Evolutionary conservation across 805 yeast genomes (phyloP), one percentile per base, ranked within the genome.

Genomic region (Metschnikowia kofuensis): DNA sequence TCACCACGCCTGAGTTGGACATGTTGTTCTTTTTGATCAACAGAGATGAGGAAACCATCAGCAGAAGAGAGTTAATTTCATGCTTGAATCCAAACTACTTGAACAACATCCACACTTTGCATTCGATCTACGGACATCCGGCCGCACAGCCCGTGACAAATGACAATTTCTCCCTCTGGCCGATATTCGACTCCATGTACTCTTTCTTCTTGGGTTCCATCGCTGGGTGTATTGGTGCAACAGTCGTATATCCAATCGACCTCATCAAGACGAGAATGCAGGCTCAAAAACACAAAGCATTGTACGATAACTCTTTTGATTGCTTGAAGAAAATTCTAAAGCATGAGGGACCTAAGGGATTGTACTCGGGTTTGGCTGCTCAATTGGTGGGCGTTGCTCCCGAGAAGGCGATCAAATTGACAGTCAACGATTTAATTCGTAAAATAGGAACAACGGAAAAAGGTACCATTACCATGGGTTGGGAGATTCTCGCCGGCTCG

Each of bases 191-290:
- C 63, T 88, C 96, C 8, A 77, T 85, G 48, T 89, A 91, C 69
- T 89, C 95, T 50, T 92, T 92, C 68, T 72, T 87, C 30, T 74
- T 92, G 50, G 99, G 99, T 14, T 89, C 97, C 4, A 78, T 91
- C 44, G 98, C 99, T 31, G 99, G 99, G 50, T 94, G 97, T 59
- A 83, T 92, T 68, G 99, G 99, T 53, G 97, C 99, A n/a, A 89
- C 97, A 6, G 88, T 87, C 13, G 99, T 92, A 39, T 92, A 92
- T 66, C 99, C 99, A 31, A 94, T 94, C 57, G 99, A 92, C 70
- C 76, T 94, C 65, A 90, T 92, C 55, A 92, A 92, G 72, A 92
- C 99, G 6, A 82, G 98, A 67, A 89, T 92, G 96, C 99, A 92
- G 72, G 96, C 96, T 52, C 98, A 92, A 72, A 81, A 89, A 56